These are phyloP conservation scores for Haplosporangium gracile DNA, from an alignment of 192 early-diverging fungal genomes.

Conservation along the genomic window DNA sequence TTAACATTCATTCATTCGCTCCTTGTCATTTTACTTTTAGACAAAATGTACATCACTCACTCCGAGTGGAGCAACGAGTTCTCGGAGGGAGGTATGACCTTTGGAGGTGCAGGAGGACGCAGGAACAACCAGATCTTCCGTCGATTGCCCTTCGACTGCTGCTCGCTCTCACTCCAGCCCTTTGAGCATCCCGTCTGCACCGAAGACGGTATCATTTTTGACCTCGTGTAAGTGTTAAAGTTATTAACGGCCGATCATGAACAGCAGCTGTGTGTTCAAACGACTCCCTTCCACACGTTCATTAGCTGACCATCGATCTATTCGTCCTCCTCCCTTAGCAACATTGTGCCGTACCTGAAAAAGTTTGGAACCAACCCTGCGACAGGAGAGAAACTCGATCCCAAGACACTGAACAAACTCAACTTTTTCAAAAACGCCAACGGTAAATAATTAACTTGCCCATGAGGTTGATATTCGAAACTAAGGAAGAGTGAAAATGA, in stretches of 20 bases:
- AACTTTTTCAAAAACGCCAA: conserved; percentile 87
- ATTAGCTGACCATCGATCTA: too few relatives aligned
- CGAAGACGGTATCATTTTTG: conserved; percentile 89
- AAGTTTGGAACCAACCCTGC: conserved; percentile 91
- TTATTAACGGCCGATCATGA: not conserved
- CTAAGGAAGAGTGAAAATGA: not conserved
- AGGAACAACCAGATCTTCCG: conserved; percentile 72
- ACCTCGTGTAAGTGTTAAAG: conserved; percentile 67
- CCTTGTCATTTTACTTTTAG: conserved; percentile 56
- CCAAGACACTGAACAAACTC: conserved; percentile 81
- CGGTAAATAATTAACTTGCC: conserved; percentile 27
- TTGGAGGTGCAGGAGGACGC: conserved; percentile 75
- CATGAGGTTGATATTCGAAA: not conserved
- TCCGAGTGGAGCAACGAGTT: conserved; percentile 78
- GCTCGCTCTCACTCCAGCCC: conserved; percentile 91
- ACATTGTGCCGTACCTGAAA: conserved; percentile 85
- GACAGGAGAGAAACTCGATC: conserved; percentile 79
- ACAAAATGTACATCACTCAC: conserved; percentile 93
- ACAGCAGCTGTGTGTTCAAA: not conserved
- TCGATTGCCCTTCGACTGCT: conserved; percentile 86
- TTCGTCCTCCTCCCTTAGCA: conserved; percentile 28
- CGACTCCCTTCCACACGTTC: too few relatives aligned
- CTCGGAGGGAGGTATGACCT: conserved; percentile 68
- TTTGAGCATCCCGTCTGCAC: conserved; percentile 90
- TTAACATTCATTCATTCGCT: not conserved